Evolutionary conservation across 31 red algal species (phyloP), one percentile per base, ranked within the genome.

Genomic region (Odonthalia washingtoniensis): DNA sequence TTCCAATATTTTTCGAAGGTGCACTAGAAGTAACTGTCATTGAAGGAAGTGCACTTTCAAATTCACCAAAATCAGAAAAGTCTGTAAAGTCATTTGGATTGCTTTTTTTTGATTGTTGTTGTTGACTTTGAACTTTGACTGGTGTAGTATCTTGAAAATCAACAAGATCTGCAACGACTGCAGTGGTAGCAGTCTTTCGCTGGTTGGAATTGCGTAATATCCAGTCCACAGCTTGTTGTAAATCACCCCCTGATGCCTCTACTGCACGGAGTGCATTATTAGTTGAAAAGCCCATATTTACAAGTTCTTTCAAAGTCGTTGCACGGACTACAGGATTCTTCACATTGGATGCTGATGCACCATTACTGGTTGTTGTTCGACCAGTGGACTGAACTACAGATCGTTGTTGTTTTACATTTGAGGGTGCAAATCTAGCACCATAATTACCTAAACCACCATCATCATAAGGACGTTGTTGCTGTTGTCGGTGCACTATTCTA

Each of bases 51-150:
- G 87, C 81, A 26, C 70, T 80, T 73, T 95, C 87, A 90, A 90
- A 87, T 41, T 60, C 93, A 4, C 88, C 93, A 49, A 90, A 95
- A 40, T 90, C 73, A n/a, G 91, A 84, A 46, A 94, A 94, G 45
- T 93, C 92, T 45, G 84, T 81, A 70, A 94, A 89, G 41, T 90
- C 87, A 46, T 84, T 65, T 21, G 40, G 64, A 73, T 53, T 46
- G 6, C 33, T 36, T 52, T 14, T 45, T 40, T 12, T 30, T 28
- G 32, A 36, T 1, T 52, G 40, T 14, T 14, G 68, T 27, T 63
- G 24, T 33, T 26, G 21, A 32, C 16, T 41, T 61, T 53, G 21
- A 17, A 52, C 57, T 24, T 61, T 3, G 0, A 44, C 37, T 32
- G 92, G 74, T 1, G 28, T 44, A 32, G 79, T 28, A 18, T 90